Evolutionary conservation across 2,329 filamentous ascomycete genomes (phyloP).

Genomic region (Ophiostoma sp.): DNA sequence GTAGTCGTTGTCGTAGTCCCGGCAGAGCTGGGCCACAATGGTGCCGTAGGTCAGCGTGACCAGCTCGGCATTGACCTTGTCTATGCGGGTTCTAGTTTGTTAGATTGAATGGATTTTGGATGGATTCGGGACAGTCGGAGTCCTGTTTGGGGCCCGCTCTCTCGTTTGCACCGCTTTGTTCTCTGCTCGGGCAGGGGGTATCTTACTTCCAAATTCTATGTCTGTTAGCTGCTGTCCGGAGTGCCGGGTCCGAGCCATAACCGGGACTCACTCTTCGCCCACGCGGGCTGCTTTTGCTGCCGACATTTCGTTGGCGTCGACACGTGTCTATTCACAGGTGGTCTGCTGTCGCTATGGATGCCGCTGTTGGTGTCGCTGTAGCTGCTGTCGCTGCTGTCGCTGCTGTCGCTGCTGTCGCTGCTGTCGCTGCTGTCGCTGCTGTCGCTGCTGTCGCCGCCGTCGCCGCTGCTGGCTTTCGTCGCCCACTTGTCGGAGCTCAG

Average conservation of each 20-base stretch:
- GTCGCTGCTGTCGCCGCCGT: too few species aligned
- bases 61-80: constrained; percentile 97
- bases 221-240: constrained; percentile 13
- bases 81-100: constrained; percentile 70
- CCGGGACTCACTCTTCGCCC: constrained; percentile 52
- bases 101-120: not conserved
- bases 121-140: too few species aligned
- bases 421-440: too few species aligned
- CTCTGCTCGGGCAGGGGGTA: not conserved
- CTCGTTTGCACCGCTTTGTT: too few species aligned
- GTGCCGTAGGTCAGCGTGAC: constrained; percentile 97
- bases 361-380: too few species aligned
- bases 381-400: not conserved
- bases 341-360: not conserved
- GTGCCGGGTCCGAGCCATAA: too few species aligned
- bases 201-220: constrained; percentile 86
- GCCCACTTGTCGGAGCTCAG: too few species aligned
- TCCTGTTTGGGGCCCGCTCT: too few species aligned
- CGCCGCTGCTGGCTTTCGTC: too few species aligned
- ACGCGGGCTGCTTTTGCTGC: constrained; percentile 56
- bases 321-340: not conserved
- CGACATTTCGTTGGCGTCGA: constrained; percentile 41
- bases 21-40: constrained; percentile 92
- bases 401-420: too few species aligned
- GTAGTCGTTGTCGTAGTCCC: constrained; percentile 93